Evolutionary conservation across 1,284 basidiomycete species (phyloP).

Genomic region (Mycena citricolor): DNA sequence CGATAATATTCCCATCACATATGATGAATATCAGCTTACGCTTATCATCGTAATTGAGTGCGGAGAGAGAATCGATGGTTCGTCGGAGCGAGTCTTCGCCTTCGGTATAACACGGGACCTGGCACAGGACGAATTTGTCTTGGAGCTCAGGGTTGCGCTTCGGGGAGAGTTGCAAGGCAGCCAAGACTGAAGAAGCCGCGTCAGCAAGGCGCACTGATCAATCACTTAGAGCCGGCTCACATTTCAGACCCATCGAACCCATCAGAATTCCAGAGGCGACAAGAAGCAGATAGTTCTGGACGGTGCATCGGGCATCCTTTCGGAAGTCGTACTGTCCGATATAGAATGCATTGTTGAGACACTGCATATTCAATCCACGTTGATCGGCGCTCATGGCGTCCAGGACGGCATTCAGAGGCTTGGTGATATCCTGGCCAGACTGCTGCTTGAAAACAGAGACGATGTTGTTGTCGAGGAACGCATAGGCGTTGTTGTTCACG

Average conservation of each 20-base stretch:
- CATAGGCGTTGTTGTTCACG: constrained; percentile 46
- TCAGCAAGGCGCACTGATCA: constrained; percentile 10
- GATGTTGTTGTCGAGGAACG: constrained; percentile 71
- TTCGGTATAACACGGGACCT: constrained; percentile 97
- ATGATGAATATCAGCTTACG: constrained; percentile 95
- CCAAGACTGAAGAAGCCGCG: constrained; percentile 61
- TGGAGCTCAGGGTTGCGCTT: constrained; percentile 88
- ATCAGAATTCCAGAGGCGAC: constrained; percentile 80
- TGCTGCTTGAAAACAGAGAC: constrained; percentile 77
- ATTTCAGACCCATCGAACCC: constrained; percentile 83
- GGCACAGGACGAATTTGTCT: constrained; percentile 96
- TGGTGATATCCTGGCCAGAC: constrained; percentile 83
- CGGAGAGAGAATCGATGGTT: constrained; percentile 92
- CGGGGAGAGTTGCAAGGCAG: constrained; percentile 83
- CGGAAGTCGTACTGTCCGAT: constrained; percentile 84
- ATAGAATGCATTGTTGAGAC: constrained; percentile 85
- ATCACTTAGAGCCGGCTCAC: constrained; percentile 52
- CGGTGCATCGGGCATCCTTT: constrained; percentile 77
- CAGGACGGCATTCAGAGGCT: constrained; percentile 60
- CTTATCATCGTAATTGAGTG: constrained; percentile 95
- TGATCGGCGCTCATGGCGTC: constrained; percentile 48
- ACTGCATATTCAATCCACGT: constrained; percentile 58
- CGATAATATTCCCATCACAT: constrained; percentile 97
- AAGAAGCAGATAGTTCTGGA: constrained; percentile 86
- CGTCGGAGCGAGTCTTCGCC: constrained; percentile 92